phyloP scores from a whole-genome alignment of 2,329 filamentous ascomycete species.

The Diaporthe citrichinensis region DNA sequence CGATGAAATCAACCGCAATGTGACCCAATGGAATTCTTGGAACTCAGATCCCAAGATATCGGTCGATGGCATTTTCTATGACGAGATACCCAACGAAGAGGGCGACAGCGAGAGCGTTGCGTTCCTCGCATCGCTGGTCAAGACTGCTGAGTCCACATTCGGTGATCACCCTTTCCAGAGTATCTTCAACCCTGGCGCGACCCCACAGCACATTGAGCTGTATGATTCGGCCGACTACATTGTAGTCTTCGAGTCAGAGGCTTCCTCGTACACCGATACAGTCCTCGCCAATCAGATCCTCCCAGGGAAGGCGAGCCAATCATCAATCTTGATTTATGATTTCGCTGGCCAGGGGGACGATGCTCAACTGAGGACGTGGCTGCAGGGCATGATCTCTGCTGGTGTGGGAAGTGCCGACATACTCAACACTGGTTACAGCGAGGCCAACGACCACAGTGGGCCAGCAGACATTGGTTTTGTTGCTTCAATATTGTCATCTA shows the following conservation, averaged over 20 bases:
- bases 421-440: conserved; percentile 25
- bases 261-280: conserved; percentile 10
- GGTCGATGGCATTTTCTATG: conserved; percentile 41
- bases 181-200: conserved; percentile 37
- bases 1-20: conserved; percentile 30
- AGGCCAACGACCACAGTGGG: conserved; percentile 13
- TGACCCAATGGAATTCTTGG: conserved; percentile 33
- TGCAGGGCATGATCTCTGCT: conserved; percentile 14
- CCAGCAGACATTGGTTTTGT: conserved; percentile 20
- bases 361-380: not conserved
- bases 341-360: not conserved
- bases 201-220: conserved; percentile 25
- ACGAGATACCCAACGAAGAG: conserved; percentile 42
- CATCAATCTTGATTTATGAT: conserved; percentile 22
- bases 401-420: conserved; percentile 31
- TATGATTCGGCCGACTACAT: conserved; percentile 22
- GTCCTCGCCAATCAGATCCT: conserved; percentile 27
- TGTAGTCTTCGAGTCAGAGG: conserved; percentile 35
- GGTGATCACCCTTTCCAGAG: conserved; percentile 22
- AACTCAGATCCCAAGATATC: conserved; percentile 22
- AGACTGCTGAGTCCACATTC: conserved; percentile 17
- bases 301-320: conserved; percentile 25
- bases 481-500: not conserved
- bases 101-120: conserved; percentile 14
- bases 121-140: conserved; percentile 34